Conservation (phyloP, 768 basidiomycete species). For the Lentinula edodes region DNA sequence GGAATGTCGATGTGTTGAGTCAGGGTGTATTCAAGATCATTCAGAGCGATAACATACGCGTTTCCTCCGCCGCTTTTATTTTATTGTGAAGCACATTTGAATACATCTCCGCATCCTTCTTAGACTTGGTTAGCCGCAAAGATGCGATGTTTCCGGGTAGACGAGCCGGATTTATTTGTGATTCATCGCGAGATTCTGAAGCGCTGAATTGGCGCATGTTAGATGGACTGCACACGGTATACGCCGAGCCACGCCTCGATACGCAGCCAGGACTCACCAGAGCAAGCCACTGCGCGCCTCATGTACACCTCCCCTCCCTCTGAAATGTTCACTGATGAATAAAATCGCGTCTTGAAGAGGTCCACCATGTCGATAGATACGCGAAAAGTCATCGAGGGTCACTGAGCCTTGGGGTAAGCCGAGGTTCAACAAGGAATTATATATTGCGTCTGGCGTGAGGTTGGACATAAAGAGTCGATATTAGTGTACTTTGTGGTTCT, state of each 20-base stretch:
- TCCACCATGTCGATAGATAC: constrained; percentile 7
- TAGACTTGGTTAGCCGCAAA: constrained; percentile 8
- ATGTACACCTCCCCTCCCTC: constrained; percentile 8
- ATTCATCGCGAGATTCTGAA: constrained; percentile 4
- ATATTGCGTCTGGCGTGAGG: neutral
- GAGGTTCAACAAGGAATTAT: constrained; percentile 7
- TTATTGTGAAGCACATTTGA: neutral
- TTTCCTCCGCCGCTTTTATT: neutral
- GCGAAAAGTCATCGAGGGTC: constrained; percentile 11
- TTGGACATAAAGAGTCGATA: neutral
- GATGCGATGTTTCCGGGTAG: constrained; percentile 9
- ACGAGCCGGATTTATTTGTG: constrained; percentile 4
- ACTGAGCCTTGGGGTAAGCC: constrained; percentile 9
- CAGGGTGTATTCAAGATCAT: no score
- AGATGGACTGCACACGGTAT: neutral
- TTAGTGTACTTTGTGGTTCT: no score
- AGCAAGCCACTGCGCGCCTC: neutral
- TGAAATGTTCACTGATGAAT: constrained; percentile 13
- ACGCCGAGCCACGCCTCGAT: neutral
- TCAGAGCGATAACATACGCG: neutral
- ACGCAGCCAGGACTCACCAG: neutral
- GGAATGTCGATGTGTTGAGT: no score
- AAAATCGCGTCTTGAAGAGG: constrained; percentile 11
- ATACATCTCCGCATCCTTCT: constrained; percentile 7
- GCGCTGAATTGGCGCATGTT: no score